These are phyloP conservation scores for Vitis hybrid DNA, from an alignment of 177 flowering plant species.

Conservation along the genomic window DNA sequence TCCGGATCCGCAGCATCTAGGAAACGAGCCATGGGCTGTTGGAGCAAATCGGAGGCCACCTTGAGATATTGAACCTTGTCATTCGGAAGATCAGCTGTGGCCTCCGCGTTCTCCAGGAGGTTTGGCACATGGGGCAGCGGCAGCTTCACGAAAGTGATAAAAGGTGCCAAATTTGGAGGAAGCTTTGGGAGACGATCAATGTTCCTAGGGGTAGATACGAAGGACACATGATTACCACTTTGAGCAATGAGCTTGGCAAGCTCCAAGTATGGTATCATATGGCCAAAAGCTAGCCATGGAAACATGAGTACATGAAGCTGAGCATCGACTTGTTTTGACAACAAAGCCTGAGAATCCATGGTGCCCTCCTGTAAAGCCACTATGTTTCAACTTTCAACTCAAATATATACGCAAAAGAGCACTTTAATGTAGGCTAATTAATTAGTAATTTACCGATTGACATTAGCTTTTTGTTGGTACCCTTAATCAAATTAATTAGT, in stretches of 20 bases:
- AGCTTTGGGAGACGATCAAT: too few species aligned
- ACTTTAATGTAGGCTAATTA: too few species aligned
- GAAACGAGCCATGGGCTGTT: not conserved
- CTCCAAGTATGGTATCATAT: conserved; percentile 2
- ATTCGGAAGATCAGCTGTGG: conserved; percentile 13
- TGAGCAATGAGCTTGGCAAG: conserved; percentile 15
- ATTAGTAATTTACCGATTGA: too few species aligned
- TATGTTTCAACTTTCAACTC: too few species aligned
- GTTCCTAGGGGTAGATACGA: too few species aligned
- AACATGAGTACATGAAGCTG: conserved; percentile 13
- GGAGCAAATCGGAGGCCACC: conserved; percentile 4
- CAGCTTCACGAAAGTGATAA: conserved; percentile 7
- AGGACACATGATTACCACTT: conserved; percentile 16
- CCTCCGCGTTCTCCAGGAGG: conserved; percentile 17
- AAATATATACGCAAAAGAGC: too few species aligned
- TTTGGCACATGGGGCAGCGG: conserved; percentile 5
- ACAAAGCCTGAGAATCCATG: not conserved
- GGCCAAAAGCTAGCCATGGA: too few species aligned
- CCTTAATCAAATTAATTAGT: too few species aligned
- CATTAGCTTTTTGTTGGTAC: too few species aligned
- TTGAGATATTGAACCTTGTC: not conserved
- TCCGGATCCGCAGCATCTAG: not conserved
- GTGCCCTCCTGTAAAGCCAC: too few species aligned
- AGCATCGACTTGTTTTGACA: not conserved
- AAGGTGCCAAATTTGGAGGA: not conserved